Conservation (phyloP, 257 asterid species). For the Plectranthus barbatus region DNA sequence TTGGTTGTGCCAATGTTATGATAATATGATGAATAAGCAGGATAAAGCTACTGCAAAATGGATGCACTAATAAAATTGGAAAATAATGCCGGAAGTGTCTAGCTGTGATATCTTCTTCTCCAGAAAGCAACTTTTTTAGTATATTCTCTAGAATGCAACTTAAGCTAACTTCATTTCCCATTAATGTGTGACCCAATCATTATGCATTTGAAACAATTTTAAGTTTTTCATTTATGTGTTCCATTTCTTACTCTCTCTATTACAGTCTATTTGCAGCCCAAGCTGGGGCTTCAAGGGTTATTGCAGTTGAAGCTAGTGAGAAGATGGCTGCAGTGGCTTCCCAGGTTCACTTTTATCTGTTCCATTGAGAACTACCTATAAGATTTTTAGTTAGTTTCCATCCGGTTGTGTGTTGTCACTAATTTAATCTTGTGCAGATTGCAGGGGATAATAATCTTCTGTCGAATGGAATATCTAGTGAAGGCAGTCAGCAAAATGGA, state of each 20-base stretch:
- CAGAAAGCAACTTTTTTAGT: too few relatives aligned
- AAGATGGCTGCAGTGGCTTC: constrained; percentile 93
- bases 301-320: constrained; percentile 86
- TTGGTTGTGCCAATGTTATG: too few relatives aligned
- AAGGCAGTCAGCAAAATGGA: constrained; percentile 27
- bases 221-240: background rate
- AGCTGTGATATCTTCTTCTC: too few relatives aligned
- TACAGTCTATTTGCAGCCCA: constrained; percentile 90
- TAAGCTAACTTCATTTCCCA: too few relatives aligned
- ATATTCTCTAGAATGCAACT: too few relatives aligned
- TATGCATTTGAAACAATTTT: background rate
- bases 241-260: background rate
- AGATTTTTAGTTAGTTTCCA: background rate
- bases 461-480: constrained; percentile 19
- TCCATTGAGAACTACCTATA: constrained; percentile 3
- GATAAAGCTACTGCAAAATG: too few relatives aligned
- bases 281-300: constrained; percentile 83
- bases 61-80: too few relatives aligned
- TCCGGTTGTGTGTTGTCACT: constrained; percentile 1
- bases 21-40: too few relatives aligned
- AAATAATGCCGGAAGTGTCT: too few relatives aligned
- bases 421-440: constrained; percentile 37
- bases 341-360: constrained; percentile 37
- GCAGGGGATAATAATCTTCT: constrained; percentile 69
- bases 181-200: background rate